Percentiles rank a stretch among this genome's conserved stretches.
Conservation (phyloP, 2,329 filamentous ascomycete species). For the Fusarium gaditjirri region DNA sequence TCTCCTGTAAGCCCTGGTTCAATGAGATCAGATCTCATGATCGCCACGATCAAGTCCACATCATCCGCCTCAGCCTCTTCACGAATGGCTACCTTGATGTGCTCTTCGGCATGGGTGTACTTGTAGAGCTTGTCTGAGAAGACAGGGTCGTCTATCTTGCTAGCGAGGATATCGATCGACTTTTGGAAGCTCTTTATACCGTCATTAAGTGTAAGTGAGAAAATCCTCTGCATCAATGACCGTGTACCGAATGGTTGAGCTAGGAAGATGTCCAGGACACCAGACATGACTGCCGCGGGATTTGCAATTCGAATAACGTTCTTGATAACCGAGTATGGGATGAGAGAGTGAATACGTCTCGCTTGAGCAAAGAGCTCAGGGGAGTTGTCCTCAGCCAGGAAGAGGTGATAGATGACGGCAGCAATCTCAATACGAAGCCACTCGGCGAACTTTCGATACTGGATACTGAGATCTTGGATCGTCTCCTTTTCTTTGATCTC, state of each 20-base stretch:
- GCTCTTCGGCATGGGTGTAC: conserved; percentile 80
- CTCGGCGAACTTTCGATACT: conserved; percentile 98
- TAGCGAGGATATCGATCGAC: conserved; percentile 80
- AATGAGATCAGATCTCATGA: conserved; percentile 82
- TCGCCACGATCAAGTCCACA: conserved; percentile 85
- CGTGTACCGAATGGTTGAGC: conserved; percentile 93
- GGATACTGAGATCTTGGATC: conserved; percentile 88
- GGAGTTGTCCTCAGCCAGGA: conserved; percentile 97
- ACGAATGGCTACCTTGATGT: conserved; percentile 78
- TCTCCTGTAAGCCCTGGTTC: conserved; percentile 75
- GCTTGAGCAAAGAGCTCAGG: conserved; percentile 95
- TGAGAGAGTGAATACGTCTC: conserved; percentile 92
- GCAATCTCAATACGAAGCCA: conserved; percentile 98
- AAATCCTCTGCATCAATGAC: conserved; percentile 93
- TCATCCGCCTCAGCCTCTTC: conserved; percentile 77
- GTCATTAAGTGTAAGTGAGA: conserved; percentile 89
- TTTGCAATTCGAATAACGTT: conserved; percentile 98
- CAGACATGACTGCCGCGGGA: conserved; percentile 96
- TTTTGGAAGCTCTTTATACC: conserved; percentile 88
- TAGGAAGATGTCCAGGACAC: conserved; percentile 91
- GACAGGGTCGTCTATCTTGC: conserved; percentile 82
- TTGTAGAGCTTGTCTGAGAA: conserved; percentile 83
- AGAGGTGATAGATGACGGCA: conserved; percentile 95
- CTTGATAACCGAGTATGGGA: conserved; percentile 93
- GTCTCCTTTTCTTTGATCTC: conserved; percentile 92